A percentile compares a stretch with the other conserved stretches of the same genome.
These are phyloP conservation scores for Candida labiduridarum DNA, from an alignment of 1,139 yeast genomes.

Conservation along the genomic window DNA sequence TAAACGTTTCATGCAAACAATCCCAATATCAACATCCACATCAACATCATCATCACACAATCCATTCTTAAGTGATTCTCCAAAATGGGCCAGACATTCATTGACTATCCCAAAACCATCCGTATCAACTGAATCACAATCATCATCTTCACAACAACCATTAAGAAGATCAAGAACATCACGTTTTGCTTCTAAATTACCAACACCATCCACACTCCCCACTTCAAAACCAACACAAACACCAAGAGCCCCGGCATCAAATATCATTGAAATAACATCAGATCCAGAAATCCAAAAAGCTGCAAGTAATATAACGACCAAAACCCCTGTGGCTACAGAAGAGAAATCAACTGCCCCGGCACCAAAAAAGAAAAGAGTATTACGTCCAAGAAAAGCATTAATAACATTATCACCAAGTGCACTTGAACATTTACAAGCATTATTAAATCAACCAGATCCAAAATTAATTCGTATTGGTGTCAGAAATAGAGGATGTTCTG, in stretches of 20 bases:
- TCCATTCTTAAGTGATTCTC: constrained; percentile 23
- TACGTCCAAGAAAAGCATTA: constrained; percentile 84
- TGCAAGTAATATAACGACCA: constrained; percentile 10
- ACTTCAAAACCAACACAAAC: constrained; percentile 14
- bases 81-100: constrained; percentile 28
- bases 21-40: constrained; percentile 27
- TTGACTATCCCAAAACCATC: constrained; percentile 16
- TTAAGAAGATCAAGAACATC: constrained; percentile 42
- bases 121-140: constrained; percentile 7
- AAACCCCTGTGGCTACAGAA: constrained; percentile 9
- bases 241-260: constrained; percentile 10
- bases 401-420: constrained; percentile 80
- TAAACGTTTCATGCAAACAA: constrained; percentile 48
- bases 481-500: constrained; percentile 95
- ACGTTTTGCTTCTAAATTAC: constrained; percentile 29
- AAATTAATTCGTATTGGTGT: constrained; percentile 91
- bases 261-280: constrained; percentile 14
- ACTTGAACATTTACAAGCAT: constrained; percentile 62
- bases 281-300: constrained; percentile 16
- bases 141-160: constrained; percentile 17
- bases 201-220: neutral
- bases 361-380: constrained; percentile 54
- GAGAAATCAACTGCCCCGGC: constrained; percentile 13
- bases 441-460: constrained; percentile 82
- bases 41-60: constrained; percentile 17